Conservation (phyloP, 371 early-diverging fungal genomes). For the Vairimorpha apis region DNA sequence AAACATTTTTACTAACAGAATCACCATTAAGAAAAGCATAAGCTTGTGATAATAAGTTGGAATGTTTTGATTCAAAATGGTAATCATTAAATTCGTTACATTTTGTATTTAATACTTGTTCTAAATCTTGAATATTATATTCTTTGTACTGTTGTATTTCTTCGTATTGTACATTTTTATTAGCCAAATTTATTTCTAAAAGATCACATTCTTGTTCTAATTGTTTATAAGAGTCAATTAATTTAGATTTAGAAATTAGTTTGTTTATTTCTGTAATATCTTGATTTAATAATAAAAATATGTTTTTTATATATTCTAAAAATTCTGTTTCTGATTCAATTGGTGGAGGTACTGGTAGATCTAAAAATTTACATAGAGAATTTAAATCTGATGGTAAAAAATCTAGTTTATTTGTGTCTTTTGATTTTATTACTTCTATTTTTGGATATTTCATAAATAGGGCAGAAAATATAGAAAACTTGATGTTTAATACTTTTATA, state of each 20-base stretch:
- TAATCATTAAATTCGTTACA: constrained; percentile 25
- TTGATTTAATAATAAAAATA: not conserved
- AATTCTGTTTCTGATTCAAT: not conserved
- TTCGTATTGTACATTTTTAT: constrained; percentile 19
- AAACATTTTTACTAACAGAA: constrained; percentile 4
- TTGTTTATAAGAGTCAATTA: constrained; percentile 8
- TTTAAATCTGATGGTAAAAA: not conserved
- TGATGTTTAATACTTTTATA: no score
- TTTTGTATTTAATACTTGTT: not conserved
- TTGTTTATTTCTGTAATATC: not conserved
- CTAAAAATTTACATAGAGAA: not conserved
- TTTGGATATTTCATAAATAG: no score
- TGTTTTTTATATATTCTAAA: not conserved
- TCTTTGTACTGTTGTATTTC: not conserved
- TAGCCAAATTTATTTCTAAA: constrained; percentile 36
- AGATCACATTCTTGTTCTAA: constrained; percentile 39
- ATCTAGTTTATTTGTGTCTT: not conserved
- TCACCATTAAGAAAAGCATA: constrained; percentile 14
- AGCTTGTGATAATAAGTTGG: not conserved
- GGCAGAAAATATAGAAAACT: no score
- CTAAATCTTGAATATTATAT: constrained; percentile 8
- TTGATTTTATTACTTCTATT: not conserved
- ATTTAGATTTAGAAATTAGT: constrained; percentile 2
- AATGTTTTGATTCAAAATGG: constrained; percentile 13
- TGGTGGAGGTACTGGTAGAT: not conserved